A percentile compares a stretch with the other conserved stretches of the same genome.
These are phyloP conservation scores for Phalaenopsis equestris DNA, from an alignment of 106 monocot species.

Conservation along the genomic window DNA sequence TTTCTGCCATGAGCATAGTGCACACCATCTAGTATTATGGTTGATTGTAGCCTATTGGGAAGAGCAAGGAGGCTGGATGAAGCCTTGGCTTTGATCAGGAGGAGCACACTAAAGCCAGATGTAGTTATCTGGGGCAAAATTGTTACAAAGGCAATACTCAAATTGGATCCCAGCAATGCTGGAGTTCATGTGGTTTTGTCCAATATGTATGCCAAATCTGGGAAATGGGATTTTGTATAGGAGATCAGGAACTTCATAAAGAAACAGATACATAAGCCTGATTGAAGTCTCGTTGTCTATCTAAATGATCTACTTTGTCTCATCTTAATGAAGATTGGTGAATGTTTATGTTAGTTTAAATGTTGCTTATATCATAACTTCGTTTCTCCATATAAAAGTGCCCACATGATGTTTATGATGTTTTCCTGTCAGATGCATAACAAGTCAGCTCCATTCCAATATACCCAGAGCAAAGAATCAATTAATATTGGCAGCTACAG, in stretches of 20 bases:
- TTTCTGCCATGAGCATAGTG: slow-evolving; percentile 28
- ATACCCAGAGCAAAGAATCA: too few relatives aligned
- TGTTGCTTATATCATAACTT: too few relatives aligned
- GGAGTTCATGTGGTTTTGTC: slow-evolving; percentile 62
- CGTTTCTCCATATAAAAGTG: too few relatives aligned
- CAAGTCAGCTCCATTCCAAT: too few relatives aligned
- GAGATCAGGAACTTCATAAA: slow-evolving; percentile 41
- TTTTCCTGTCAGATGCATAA: too few relatives aligned
- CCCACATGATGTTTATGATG: too few relatives aligned
- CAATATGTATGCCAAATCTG: slow-evolving; percentile 47
- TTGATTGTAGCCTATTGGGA: slow-evolving; percentile 67
- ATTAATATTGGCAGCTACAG: too few relatives aligned
- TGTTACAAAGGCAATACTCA: slow-evolving; percentile 46
- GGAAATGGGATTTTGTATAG: slow-evolving; percentile 44
- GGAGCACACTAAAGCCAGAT: slow-evolving; percentile 40
- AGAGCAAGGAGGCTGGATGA: slow-evolving; percentile 41
- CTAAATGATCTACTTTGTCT: too few relatives aligned
- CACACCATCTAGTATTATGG: slow-evolving; percentile 68
- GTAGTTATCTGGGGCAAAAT: slow-evolving; percentile 53
- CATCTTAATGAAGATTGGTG: too few relatives aligned
- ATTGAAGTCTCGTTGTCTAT: slow-evolving; percentile 22
- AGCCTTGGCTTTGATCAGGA: slow-evolving; percentile 38
- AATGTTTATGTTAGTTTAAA: too few relatives aligned
- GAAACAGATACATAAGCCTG: slow-evolving; percentile 51
- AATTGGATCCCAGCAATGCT: slow-evolving; percentile 55